These are phyloP conservation scores for Apiospora saccharicola DNA, from an alignment of 2,329 filamentous ascomycete genomes.

Conservation along the genomic window DNA sequence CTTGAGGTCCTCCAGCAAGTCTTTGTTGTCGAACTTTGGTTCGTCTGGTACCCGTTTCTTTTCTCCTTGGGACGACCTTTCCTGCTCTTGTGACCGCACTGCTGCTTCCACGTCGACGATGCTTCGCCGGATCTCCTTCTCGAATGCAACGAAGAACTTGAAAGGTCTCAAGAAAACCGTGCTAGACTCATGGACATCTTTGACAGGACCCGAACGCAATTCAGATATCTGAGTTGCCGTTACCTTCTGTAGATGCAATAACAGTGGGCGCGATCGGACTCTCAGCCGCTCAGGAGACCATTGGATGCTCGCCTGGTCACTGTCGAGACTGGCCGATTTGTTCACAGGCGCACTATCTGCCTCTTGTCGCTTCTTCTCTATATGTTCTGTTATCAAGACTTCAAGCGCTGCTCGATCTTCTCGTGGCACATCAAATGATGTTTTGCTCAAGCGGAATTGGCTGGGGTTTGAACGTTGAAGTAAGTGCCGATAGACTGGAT, in stretches of 20 bases:
- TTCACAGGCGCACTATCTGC: neutral
- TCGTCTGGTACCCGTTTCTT: neutral
- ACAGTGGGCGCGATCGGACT: neutral
- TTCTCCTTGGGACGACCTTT: neutral
- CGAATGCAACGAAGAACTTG: neutral
- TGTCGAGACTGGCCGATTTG: no score
- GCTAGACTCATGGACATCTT: neutral
- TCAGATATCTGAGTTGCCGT: neutral
- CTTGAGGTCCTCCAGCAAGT: neutral
- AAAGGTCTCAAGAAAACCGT: neutral
- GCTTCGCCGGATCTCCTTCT: neutral
- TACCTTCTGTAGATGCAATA: neutral
- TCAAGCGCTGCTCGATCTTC: neutral
- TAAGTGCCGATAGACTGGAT: neutral
- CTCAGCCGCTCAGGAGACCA: neutral
- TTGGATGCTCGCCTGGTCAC: neutral
- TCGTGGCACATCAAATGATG: neutral
- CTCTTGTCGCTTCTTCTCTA: neutral
- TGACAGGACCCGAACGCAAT: no score
- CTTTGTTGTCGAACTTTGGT: neutral
- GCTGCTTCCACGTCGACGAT: neutral
- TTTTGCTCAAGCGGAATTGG: neutral
- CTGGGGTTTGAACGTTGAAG: neutral
- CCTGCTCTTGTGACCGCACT: neutral
- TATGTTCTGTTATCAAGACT: neutral